Evolutionary conservation across 306 rosid genomes (phyloP).

Genomic region (Rosa lucieae): DNA sequence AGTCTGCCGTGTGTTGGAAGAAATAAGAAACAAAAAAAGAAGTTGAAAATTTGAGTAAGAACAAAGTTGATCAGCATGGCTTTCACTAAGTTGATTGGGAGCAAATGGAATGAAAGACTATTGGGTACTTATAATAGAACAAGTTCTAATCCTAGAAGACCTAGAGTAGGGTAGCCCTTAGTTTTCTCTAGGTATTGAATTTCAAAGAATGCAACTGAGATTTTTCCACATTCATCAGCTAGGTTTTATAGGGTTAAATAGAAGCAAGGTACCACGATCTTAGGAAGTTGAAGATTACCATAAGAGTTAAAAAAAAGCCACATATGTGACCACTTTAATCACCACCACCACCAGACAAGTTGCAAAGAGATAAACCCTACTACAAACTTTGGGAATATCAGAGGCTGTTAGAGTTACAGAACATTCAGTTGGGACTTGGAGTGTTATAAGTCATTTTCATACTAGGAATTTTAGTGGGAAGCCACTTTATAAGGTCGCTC

Average conservation of each 20-base stretch:
- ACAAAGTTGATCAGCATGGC: constrained; percentile 5
- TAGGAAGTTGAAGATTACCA: constrained; percentile 30
- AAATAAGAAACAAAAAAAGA: constrained; percentile 14
- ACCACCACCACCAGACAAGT: constrained; percentile 33
- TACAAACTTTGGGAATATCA: constrained; percentile 1
- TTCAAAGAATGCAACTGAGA: constrained; percentile 26
- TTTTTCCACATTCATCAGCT: constrained; percentile 32
- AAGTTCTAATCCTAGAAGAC: not conserved
- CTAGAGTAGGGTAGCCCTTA: constrained; percentile 2
- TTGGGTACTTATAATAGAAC: constrained; percentile 21
- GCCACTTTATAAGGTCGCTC: constrained; percentile 33
- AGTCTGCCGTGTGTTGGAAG: constrained; percentile 17
- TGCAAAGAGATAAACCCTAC: constrained; percentile 26
- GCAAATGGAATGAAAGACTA: constrained; percentile 8
- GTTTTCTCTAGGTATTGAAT: constrained; percentile 12
- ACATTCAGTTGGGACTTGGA: not conserved
- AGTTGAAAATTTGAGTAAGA: constrained; percentile 5
- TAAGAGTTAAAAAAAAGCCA: constrained; percentile 9
- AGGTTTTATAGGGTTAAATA: constrained; percentile 28
- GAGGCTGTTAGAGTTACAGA: constrained; percentile 17
- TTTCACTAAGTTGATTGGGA: not conserved
- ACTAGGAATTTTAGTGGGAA: constrained; percentile 40
- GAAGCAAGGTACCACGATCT: constrained; percentile 34
- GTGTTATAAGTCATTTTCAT: constrained; percentile 11
- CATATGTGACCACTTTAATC: constrained; percentile 36